These are phyloP conservation scores for Kwoniella dendrophila DNA, from an alignment of 768 basidiomycete genomes.

Conservation along the genomic window DNA sequence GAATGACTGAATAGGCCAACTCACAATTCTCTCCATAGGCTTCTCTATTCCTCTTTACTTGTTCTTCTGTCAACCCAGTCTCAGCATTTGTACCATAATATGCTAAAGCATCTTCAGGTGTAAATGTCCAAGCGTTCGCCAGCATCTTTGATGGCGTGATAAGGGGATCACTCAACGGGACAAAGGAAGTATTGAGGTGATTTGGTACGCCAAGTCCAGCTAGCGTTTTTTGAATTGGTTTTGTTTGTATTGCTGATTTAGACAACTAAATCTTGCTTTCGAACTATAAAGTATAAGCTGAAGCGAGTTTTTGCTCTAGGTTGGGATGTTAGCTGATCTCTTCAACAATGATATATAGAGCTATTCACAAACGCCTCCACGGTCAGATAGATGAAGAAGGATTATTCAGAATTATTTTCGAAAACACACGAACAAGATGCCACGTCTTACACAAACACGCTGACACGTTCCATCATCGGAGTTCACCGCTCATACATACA, in stretches of 20 bases:
- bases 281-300: not conserved
- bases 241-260: not conserved
- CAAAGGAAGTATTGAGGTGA: not conserved
- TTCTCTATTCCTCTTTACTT: constrained; percentile 72
- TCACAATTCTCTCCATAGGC: constrained; percentile 76
- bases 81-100: constrained; percentile 70
- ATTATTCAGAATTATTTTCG: not conserved
- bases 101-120: constrained; percentile 69
- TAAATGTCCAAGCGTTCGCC: constrained; percentile 70
- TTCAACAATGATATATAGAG: no score
- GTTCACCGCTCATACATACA: not conserved
- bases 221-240: not conserved
- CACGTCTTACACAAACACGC: not conserved
- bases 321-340: no score
- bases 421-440: not conserved
- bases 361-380: no score
- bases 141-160: constrained; percentile 39
- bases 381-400: not conserved
- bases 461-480: not conserved
- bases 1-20: constrained; percentile 12
- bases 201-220: constrained; percentile 8
- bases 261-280: no score
- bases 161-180: not conserved
- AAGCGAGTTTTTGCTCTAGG: not conserved
- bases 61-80: constrained; percentile 67